phyloP scores from a whole-genome alignment of 2,329 filamentous ascomycete species.

The Huntiella decipiens region DNA sequence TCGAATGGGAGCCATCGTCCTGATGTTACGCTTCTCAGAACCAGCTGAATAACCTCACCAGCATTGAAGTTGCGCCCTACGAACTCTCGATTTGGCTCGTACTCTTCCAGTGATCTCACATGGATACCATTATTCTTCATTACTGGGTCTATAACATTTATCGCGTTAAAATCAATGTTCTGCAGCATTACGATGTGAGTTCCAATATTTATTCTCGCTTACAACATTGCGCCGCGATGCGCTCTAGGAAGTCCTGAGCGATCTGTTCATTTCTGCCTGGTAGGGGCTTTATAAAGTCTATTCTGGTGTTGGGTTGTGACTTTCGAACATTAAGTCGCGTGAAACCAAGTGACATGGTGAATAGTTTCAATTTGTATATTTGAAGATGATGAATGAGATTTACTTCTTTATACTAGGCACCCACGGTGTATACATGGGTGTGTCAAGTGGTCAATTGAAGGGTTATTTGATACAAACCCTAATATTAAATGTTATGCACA shows the following conservation, averaged over 20 bases:
- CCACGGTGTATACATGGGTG: too few relatives aligned
- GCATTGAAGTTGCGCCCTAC: constrained; percentile 81
- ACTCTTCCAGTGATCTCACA: constrained; percentile 55
- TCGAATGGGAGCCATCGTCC: constrained; percentile 61
- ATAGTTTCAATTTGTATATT: neutral
- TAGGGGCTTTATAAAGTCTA: constrained; percentile 72
- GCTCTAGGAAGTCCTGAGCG: constrained; percentile 52
- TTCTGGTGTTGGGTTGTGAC: constrained; percentile 55
- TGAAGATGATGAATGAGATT: neutral
- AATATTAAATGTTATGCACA: too few relatives aligned
- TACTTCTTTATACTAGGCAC: neutral
- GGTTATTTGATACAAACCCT: too few relatives aligned
- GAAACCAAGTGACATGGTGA: constrained; percentile 57
- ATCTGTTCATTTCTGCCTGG: constrained; percentile 41
- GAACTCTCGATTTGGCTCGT: constrained; percentile 63
- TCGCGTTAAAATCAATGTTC: neutral
- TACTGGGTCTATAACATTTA: constrained; percentile 33
- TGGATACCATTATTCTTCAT: constrained; percentile 48
- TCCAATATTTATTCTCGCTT: constrained; percentile 14
- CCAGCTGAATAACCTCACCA: constrained; percentile 71
- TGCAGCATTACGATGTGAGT: neutral
- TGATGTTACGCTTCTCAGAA: constrained; percentile 46
- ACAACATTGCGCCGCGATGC: constrained; percentile 66
- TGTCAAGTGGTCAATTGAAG: too few relatives aligned
- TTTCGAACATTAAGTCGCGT: constrained; percentile 59